phyloP scores from a whole-genome alignment of 805 yeast species.

The Candida railenensis region DNA sequence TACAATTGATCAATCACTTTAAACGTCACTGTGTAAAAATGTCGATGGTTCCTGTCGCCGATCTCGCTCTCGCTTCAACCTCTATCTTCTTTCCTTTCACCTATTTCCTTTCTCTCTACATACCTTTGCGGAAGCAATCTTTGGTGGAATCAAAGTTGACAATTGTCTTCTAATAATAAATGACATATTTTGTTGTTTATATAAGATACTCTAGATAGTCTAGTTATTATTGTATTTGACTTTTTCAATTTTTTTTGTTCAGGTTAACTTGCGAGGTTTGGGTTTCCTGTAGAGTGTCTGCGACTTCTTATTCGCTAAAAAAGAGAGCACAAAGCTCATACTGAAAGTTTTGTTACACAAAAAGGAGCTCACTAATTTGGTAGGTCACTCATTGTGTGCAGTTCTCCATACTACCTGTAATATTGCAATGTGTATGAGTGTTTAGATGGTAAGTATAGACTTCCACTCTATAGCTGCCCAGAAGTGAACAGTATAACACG shows the following conservation, averaged over 20 bases:
- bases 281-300: constrained; percentile 6
- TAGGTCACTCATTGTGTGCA: no score
- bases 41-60: no score
- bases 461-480: no score
- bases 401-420: no score
- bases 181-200: constrained; percentile 50
- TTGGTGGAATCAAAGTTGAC: constrained; percentile 97
- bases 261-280: constrained; percentile 4
- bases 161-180: constrained; percentile 87
- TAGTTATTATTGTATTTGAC: background rate
- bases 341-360: constrained; percentile 1
- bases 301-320: constrained; percentile 5
- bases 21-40: no score
- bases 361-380: no score
- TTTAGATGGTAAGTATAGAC: no score
- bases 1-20: no score
- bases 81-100: background rate
- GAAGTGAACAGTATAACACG: no score
- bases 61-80: no score
- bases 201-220: background rate
- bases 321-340: constrained; percentile 2
- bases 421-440: no score
- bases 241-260: constrained; percentile 5
- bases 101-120: constrained; percentile 23
- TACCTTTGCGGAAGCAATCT: constrained; percentile 94